Evolutionary conservation across 495 filamentous ascomycete species (phyloP), one percentile per base, ranked within the genome.

Genomic region (Trichocladium uniseriatum): DNA sequence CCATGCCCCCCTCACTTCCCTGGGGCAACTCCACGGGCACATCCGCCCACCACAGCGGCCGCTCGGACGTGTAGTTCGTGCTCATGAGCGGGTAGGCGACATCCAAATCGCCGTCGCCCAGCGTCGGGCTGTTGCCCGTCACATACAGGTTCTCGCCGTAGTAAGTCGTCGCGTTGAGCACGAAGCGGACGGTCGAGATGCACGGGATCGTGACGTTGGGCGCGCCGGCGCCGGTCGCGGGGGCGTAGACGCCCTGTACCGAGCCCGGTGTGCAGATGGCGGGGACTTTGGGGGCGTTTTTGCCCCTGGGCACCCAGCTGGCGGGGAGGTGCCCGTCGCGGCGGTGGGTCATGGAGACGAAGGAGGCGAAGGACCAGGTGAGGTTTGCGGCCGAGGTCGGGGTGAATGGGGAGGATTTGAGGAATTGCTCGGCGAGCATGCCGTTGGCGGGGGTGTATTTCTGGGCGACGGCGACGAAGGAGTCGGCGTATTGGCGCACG

Each of bases 311-410:
- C 0, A 51, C 64, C 56, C 77, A 82, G 5, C 77, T 70, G 0
- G 69, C 54, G 0, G 80, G 80, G 7, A 77, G 64, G 6, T 73
- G 51, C 38, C 69, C 62, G 13, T 52, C 46, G 31, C 66, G 59
- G 18, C 68, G 61, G n/a, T 65, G 69, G 15, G 73, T 69, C 47
- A 76, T 77, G 7, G 75, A 76, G 27, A 81, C 49, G 58, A 82
- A 81, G 5, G 78, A 65, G 1, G 77, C 78, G 49, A 75, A 82
- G 11, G 76, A 82, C 81, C 81, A 86, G 6, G 81, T 84, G n/a
- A 84, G 63, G 52, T 80, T 70, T 2, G 64, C 59, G 6, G 81
- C 80, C 0, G 79, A 82, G 6, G 75, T 59, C 1, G 71, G 73
- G 0, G 57, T 48, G 34, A 79, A 79, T 44, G 65, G 66, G 3